Evolutionary conservation across 768 basidiomycete genomes (phyloP).

Genomic region (Russula sp.): DNA sequence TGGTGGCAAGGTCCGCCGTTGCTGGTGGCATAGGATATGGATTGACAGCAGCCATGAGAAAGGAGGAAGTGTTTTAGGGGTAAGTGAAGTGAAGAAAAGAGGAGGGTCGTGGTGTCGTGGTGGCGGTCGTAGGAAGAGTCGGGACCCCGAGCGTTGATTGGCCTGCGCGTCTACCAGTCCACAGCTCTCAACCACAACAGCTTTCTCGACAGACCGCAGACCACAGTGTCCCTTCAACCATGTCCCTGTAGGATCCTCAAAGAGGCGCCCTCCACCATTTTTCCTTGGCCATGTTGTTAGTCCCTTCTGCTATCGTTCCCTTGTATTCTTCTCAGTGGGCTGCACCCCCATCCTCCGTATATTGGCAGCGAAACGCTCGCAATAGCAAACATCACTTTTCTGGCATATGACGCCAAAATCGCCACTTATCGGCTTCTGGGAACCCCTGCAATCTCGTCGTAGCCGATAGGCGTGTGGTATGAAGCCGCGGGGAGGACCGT

Average conservation of each 20-base stretch:
- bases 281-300: background rate
- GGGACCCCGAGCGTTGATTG: background rate
- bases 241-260: background rate
- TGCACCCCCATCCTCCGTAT: background rate
- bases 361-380: background rate
- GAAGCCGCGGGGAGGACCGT: background rate
- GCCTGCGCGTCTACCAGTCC: background rate
- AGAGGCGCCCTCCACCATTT: background rate
- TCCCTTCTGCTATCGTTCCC: too few relatives aligned
- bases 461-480: background rate
- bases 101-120: background rate
- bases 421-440: background rate
- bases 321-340: background rate
- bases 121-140: constrained; percentile 14
- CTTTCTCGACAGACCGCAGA: background rate
- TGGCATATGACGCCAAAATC: background rate
- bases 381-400: background rate
- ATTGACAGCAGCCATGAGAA: constrained; percentile 11
- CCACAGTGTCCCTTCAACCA: background rate
- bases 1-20: constrained; percentile 66
- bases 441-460: background rate
- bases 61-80: background rate
- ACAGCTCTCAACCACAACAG: too few relatives aligned
- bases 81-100: background rate
- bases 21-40: constrained; percentile 49